Evolutionary conservation across 306 rosid species (phyloP).

Genomic region (Calophaca sinica): DNA sequence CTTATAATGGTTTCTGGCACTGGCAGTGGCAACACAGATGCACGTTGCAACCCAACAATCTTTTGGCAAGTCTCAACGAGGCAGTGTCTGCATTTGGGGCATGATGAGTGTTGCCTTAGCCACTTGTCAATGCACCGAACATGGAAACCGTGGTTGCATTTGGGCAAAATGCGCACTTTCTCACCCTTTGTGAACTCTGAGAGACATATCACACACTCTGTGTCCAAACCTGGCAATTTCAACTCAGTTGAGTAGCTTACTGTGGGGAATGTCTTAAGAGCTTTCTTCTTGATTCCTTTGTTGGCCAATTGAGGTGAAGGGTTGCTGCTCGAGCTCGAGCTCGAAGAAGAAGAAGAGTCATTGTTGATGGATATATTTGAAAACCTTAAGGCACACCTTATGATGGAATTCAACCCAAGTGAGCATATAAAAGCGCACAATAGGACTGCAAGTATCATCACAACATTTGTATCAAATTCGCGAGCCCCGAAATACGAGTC

Average conservation of each 20-base stretch:
- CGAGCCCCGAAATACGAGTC: constrained; percentile 41
- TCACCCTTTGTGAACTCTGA: constrained; percentile 71
- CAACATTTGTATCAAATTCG: constrained; percentile 76
- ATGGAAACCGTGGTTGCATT: constrained; percentile 90
- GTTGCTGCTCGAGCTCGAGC: too few species aligned
- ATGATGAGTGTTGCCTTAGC: constrained; percentile 82
- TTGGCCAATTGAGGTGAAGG: constrained; percentile 37
- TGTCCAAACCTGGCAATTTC: constrained; percentile 60
- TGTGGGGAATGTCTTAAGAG: constrained; percentile 68
- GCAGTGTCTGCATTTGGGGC: constrained; percentile 91
- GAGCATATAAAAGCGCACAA: constrained; percentile 86
- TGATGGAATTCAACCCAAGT: constrained; percentile 75
- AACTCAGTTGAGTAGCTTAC: constrained; percentile 62
- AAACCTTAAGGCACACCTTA: constrained; percentile 75
- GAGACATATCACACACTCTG: constrained; percentile 81
- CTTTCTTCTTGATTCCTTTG: constrained; percentile 76
- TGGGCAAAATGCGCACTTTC: constrained; percentile 74
- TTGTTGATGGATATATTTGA: constrained; percentile 53
- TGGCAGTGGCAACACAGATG: too few species aligned
- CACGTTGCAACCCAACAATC: constrained; percentile 58
- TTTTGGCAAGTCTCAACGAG: constrained; percentile 75
- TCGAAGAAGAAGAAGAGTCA: constrained; percentile 12
- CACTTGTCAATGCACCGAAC: constrained; percentile 86
- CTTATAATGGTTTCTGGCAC: too few species aligned
- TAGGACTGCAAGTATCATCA: constrained; percentile 89